A percentile compares a stretch with the other conserved stretches of the same genome.
phyloP scores from a whole-genome alignment of 768 basidiomycete genomes.

The Epithele typhae region DNA sequence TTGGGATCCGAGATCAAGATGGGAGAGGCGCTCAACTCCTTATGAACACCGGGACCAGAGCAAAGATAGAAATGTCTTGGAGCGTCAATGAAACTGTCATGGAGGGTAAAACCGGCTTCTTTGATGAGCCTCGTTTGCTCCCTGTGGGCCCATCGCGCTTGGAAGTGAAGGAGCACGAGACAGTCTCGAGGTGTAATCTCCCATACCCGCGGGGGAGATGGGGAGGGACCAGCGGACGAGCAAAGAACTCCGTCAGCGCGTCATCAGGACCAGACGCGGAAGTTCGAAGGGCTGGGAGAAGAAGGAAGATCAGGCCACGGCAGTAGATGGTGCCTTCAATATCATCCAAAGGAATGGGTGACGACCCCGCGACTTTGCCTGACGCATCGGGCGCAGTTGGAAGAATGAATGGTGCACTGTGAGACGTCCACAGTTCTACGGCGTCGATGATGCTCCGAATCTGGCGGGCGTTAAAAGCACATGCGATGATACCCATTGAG shows the following conservation, averaged over 20 bases:
- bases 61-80: conserved; percentile 56
- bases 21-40: conserved; percentile 45
- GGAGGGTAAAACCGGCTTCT: too few species aligned
- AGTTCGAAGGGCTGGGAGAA: conserved; percentile 33
- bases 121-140: too few species aligned
- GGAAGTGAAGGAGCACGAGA: conserved; percentile 23
- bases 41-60: conserved; percentile 30
- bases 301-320: conserved; percentile 45
- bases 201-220: conserved; percentile 43
- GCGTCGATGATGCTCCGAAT: conserved; percentile 43
- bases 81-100: conserved; percentile 6
- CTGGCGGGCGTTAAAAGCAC: conserved; percentile 54
- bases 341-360: conserved; percentile 19
- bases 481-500: conserved; percentile 48
- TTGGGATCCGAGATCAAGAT: conserved; percentile 72
- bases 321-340: conserved; percentile 31
- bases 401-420: background rate
- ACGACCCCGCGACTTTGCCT: background rate
- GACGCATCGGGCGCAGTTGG: too few species aligned
- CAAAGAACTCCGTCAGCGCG: conserved; percentile 42
- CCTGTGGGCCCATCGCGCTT: too few species aligned
- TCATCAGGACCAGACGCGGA: conserved; percentile 13
- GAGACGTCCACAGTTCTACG: conserved; percentile 16
- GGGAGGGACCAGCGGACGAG: conserved; percentile 57
- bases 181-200: conserved; percentile 33